Evolutionary conservation across 2,329 filamentous ascomycete species (phyloP), one percentile per base, ranked within the genome.

Genomic region (Aureobasidium pullulans): DNA sequence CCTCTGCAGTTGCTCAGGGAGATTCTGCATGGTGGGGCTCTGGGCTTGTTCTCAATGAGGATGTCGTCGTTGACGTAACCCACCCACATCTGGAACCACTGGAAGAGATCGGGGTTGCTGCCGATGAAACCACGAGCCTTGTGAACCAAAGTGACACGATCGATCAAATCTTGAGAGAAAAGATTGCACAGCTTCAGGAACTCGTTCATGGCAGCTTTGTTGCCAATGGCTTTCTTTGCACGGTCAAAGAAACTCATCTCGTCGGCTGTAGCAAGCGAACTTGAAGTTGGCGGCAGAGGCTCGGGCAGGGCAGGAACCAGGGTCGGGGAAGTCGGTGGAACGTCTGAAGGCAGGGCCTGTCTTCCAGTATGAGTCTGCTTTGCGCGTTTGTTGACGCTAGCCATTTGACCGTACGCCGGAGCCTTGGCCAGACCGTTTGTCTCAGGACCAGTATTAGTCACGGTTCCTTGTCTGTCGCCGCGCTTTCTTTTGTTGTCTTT

Each of bases 121-220:
- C 91, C 90, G 61, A 99, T 91, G 70, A 96, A 99, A 5, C 84
- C 82, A 57, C 86, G 84, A 2, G 90, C 90, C 70, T 94, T 89
- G 70, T 90, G 86, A 29, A 94, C 84, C 13, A 99, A 78, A 2
- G 90, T 85, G 62, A 89, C 86, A 60, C 87, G 87, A 68, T 96
- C 90, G 62, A 99, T 95, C 53, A 99, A 81, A 65, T 95, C 92
- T 67, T 96, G 89, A 23, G 89, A 94, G 76, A 90, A 99, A 32
- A 99, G 81, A 66, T 97, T 99, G 78, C 93, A 94, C 6, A 99
- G 84, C 77, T 99, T 99, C 64, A 99, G 76, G 73, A 99, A 99
- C 72, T 99, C 94, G 67, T 89, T 92, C 81, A 96, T 95, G 2
- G 87, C 87, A 59, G 90, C 88, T 71, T 96, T 89, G 72, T 97